These are phyloP conservation scores for Aristolochia contorta DNA, from an alignment of 164 flowering plant species.

Conservation along the genomic window DNA sequence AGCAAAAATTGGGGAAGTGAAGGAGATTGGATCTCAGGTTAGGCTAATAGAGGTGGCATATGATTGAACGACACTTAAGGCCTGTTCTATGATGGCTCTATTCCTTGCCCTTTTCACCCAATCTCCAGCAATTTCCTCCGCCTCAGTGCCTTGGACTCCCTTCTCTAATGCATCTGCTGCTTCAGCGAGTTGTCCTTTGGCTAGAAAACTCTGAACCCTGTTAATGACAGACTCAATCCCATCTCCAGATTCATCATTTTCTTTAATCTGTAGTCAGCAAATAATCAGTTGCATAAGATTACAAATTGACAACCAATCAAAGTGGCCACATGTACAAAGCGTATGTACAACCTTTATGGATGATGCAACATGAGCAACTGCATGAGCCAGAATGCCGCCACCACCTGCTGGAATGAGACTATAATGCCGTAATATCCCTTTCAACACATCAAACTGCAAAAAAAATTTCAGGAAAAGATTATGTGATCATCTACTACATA, in stretches of 20 bases:
- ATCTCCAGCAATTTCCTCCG: slow-evolving; percentile 49
- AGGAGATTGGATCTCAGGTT: too few relatives aligned
- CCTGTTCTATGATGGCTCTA: slow-evolving; percentile 90
- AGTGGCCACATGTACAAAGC: neutral
- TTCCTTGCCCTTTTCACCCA: slow-evolving; percentile 75
- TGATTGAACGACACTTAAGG: slow-evolving; percentile 65
- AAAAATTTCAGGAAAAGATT: neutral
- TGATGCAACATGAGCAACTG: slow-evolving; percentile 73
- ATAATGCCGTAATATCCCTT: slow-evolving; percentile 67
- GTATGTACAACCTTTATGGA: slow-evolving; percentile 47
- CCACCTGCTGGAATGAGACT: slow-evolving; percentile 87
- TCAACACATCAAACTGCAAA: slow-evolving; percentile 62
- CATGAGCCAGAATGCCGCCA: slow-evolving; percentile 89
- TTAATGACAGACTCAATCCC: slow-evolving; percentile 77
- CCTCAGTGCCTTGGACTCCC: slow-evolving; percentile 69
- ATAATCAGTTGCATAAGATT: neutral
- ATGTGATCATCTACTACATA: neutral
- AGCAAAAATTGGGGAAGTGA: too few relatives aligned
- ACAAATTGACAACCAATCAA: neutral
- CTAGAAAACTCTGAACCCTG: slow-evolving; percentile 57
- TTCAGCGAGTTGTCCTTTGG: slow-evolving; percentile 78
- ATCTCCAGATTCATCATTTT: slow-evolving; percentile 52
- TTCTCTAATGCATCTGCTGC: slow-evolving; percentile 85
- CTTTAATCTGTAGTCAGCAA: slow-evolving; percentile 40
- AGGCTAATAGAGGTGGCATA: slow-evolving; percentile 72